Percentiles rank a stretch among this genome's conserved stretches.
Conservation (phyloP, 2,329 filamentous ascomycete genomes). For the Fragosphaeria purpurea region DNA sequence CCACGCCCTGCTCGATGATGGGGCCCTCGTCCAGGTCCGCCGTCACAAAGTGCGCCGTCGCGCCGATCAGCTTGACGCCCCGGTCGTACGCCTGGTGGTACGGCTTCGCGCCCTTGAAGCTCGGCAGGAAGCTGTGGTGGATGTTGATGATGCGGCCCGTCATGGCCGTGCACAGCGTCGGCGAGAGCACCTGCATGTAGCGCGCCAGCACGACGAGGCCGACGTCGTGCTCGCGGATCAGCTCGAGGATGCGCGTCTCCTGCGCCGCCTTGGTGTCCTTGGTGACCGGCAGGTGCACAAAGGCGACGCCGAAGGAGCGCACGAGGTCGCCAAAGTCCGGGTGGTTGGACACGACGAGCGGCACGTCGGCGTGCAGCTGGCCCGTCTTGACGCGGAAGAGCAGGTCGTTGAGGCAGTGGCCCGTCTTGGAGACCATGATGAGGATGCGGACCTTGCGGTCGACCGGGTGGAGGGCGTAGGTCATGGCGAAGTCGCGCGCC, state of each 20-base stretch:
- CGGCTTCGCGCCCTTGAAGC: slow-evolving; percentile 80
- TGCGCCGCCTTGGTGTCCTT: slow-evolving; percentile 68
- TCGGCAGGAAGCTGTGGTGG: slow-evolving; percentile 77
- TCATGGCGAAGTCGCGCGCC: slow-evolving; percentile 53
- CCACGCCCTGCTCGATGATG: slow-evolving; percentile 78
- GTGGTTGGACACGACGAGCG: slow-evolving; percentile 75
- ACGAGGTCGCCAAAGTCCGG: slow-evolving; percentile 61
- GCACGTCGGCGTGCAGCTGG: slow-evolving; percentile 65
- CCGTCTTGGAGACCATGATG: slow-evolving; percentile 86
- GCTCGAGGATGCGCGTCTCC: slow-evolving; percentile 59
- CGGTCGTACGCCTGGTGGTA: slow-evolving; percentile 83
- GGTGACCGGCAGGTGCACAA: slow-evolving; percentile 71
- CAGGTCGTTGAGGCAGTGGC: slow-evolving; percentile 59
- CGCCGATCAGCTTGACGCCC: slow-evolving; percentile 81
- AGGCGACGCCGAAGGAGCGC: slow-evolving; percentile 63
- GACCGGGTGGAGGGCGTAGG: slow-evolving; percentile 60
- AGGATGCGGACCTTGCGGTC: slow-evolving; percentile 63
- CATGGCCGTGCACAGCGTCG: slow-evolving; percentile 66
- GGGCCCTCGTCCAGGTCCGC: slow-evolving; percentile 77
- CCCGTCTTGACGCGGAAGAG: slow-evolving; percentile 60
- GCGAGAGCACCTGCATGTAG: slow-evolving; percentile 81
- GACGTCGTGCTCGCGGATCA: slow-evolving; percentile 58
- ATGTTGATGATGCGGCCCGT: slow-evolving; percentile 86
- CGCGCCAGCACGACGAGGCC: slow-evolving; percentile 73
- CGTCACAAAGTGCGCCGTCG: slow-evolving; percentile 78